Percentiles rank a stretch among this genome's conserved stretches.
phyloP scores from a whole-genome alignment of 192 early-diverging fungal species.

The Coemansia sp. region DNA sequence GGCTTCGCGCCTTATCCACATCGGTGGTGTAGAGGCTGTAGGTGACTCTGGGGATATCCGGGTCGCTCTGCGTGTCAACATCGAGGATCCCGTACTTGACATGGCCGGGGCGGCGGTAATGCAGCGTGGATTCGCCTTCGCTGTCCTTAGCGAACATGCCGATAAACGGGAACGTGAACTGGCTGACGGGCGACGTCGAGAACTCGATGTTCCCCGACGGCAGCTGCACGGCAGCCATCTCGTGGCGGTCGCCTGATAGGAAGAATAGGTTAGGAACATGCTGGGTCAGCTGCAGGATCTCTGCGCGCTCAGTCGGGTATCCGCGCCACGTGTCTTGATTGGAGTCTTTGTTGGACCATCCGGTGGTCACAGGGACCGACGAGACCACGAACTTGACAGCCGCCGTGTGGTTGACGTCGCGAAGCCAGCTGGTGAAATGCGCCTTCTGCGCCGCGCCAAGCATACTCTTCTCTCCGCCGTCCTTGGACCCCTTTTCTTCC shows the following conservation, averaged over 20 bases:
- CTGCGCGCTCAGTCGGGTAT: slow-evolving; percentile 51
- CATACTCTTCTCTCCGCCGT: slow-evolving; percentile 24
- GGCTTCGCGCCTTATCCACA: slow-evolving; percentile 22
- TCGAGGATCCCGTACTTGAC: slow-evolving; percentile 57
- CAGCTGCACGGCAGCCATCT: slow-evolving; percentile 51
- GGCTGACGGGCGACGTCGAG: slow-evolving; percentile 53
- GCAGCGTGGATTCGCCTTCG: slow-evolving; percentile 45
- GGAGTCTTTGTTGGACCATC: slow-evolving; percentile 50
- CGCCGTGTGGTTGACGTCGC: slow-evolving; percentile 49
- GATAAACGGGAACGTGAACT: slow-evolving; percentile 54
- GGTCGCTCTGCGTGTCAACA: slow-evolving; percentile 46
- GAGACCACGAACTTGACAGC: slow-evolving; percentile 56
- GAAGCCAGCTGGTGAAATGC: slow-evolving; percentile 53
- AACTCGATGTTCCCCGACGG: slow-evolving; percentile 55
- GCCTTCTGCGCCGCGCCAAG: slow-evolving; percentile 51
- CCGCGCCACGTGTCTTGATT: slow-evolving; percentile 58
- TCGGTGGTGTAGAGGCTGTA: slow-evolving; percentile 55
- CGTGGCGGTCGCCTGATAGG: slow-evolving; percentile 60
- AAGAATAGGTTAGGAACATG: slow-evolving; percentile 47
- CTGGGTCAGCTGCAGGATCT: slow-evolving; percentile 44
- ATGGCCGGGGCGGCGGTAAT: slow-evolving; percentile 47
- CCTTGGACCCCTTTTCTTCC: slow-evolving; percentile 10
- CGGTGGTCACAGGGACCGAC: slow-evolving; percentile 51
- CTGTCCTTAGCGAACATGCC: slow-evolving; percentile 29
- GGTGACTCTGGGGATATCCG: slow-evolving; percentile 31